Evolutionary conservation across 305 asterid genomes (phyloP).

Genomic region (Fraxinus sp.): DNA sequence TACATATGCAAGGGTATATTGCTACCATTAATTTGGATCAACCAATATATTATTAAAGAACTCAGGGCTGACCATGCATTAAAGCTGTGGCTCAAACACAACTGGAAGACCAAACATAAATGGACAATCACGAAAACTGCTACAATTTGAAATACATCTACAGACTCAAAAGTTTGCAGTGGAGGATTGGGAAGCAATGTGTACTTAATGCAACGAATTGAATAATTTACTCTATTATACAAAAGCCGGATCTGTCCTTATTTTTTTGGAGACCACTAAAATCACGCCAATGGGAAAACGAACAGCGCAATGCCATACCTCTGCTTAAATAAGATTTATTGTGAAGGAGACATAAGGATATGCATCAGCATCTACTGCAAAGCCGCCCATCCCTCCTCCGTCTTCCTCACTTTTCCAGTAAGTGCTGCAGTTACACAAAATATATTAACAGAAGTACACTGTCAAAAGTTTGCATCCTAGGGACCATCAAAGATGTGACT

Average conservation of each 20-base stretch:
- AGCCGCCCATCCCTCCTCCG: slow-evolving; percentile 65
- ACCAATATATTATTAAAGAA: slow-evolving; percentile 17
- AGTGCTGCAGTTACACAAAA: slow-evolving; percentile 47
- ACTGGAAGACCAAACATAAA: slow-evolving; percentile 13
- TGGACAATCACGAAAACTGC: slow-evolving; percentile 14
- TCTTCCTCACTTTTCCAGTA: slow-evolving; percentile 80
- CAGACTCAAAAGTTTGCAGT: slow-evolving; percentile 9
- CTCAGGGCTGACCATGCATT: slow-evolving; percentile 11
- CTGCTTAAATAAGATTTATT: slow-evolving; percentile 67
- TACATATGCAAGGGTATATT: background rate
- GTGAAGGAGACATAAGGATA: slow-evolving; percentile 92
- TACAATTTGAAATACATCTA: slow-evolving; percentile 4
- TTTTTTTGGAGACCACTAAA: slow-evolving; percentile 24
- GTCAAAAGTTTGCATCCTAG: slow-evolving; percentile 13
- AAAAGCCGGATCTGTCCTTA: slow-evolving; percentile 42
- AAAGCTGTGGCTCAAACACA: slow-evolving; percentile 23
- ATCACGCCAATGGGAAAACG: slow-evolving; percentile 27
- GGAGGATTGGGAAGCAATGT: background rate
- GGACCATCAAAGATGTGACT: slow-evolving; percentile 31
- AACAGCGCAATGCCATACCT: slow-evolving; percentile 29
- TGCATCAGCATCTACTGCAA: slow-evolving; percentile 69
- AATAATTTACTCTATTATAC: slow-evolving; percentile 41
- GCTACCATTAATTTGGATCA: background rate
- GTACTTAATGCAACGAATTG: slow-evolving; percentile 32
- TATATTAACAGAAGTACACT: slow-evolving; percentile 19